Conservation (phyloP, 139 green algal genomes). For the Choricystis sp. region DNA sequence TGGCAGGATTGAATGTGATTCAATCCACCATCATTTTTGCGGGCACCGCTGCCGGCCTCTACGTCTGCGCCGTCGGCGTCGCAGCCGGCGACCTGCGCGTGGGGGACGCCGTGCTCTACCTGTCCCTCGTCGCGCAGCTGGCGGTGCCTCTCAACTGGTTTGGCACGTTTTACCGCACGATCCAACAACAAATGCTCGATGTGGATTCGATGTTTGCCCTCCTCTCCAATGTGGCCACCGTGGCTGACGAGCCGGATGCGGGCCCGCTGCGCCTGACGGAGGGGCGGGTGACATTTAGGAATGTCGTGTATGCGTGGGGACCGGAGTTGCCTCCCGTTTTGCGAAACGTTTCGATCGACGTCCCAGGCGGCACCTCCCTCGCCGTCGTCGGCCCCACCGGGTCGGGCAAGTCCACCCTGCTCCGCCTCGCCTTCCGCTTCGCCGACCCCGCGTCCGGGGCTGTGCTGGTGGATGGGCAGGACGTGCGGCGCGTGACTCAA, state of each 20-base stretch:
- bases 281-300: slow-evolving; percentile 26
- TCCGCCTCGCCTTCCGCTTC: slow-evolving; percentile 57
- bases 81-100: slow-evolving; percentile 43
- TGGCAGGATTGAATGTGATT: slow-evolving; percentile 66
- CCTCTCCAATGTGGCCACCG: slow-evolving; percentile 17
- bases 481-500: slow-evolving; percentile 50
- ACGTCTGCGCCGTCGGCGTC: slow-evolving; percentile 37
- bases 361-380: slow-evolving; percentile 38
- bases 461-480: slow-evolving; percentile 55
- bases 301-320: slow-evolving; percentile 33
- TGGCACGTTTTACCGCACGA: slow-evolving; percentile 35
- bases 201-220: slow-evolving; percentile 65
- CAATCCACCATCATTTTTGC: slow-evolving; percentile 67
- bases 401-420: slow-evolving; percentile 73
- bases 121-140: slow-evolving; percentile 71
- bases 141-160: slow-evolving; percentile 77
- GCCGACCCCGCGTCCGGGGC: slow-evolving; percentile 61
- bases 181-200: slow-evolving; percentile 56
- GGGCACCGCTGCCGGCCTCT: slow-evolving; percentile 29
- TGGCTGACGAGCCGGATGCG: slow-evolving; percentile 39
- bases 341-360: slow-evolving; percentile 37
- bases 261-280: slow-evolving; percentile 20
- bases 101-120: slow-evolving; percentile 68
- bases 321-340: slow-evolving; percentile 20
- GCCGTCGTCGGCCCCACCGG: slow-evolving; percentile 59